Evolutionary conservation across 2,329 filamentous ascomycete species (phyloP).

Genomic region (Sporothrix curviconia): DNA sequence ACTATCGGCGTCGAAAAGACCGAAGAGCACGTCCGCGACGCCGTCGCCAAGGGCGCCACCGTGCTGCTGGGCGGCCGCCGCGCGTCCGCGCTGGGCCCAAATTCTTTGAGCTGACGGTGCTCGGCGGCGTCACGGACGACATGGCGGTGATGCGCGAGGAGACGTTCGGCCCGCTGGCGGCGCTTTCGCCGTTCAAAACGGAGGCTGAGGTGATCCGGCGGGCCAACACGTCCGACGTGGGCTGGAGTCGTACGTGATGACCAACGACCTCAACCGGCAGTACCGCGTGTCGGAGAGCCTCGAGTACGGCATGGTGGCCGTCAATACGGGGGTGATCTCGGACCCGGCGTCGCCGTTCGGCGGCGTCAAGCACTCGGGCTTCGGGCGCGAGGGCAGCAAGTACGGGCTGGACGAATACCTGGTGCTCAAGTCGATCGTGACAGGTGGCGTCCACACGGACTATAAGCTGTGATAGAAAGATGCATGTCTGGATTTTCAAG

Average conservation of each 20-base stretch:
- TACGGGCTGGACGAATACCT: constrained; percentile 74
- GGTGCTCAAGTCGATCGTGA: constrained; percentile 61
- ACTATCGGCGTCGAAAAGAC: constrained; percentile 84
- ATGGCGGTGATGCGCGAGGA: constrained; percentile 85
- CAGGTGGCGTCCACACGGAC: constrained; percentile 51
- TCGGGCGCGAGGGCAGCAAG: constrained; percentile 70
- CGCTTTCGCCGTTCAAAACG: constrained; percentile 78
- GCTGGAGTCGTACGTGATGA: constrained; percentile 92
- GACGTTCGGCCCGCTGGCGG: constrained; percentile 92
- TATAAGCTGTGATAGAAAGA: too few relatives aligned
- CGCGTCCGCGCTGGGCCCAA: constrained; percentile 72
- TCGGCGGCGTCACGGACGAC: constrained; percentile 78
- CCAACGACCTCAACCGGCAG: constrained; percentile 52
- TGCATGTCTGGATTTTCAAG: too few relatives aligned
- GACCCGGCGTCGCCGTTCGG: constrained; percentile 61
- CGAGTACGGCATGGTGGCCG: constrained; percentile 81
- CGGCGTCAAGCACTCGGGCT: constrained; percentile 76
- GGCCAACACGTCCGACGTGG: constrained; percentile 82
- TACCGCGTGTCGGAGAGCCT: constrained; percentile 60
- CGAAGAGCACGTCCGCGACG: constrained; percentile 71
- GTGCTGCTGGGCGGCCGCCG: constrained; percentile 69
- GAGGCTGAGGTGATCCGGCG: constrained; percentile 81
- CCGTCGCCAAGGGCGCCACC: constrained; percentile 67
- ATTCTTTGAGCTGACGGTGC: constrained; percentile 85
- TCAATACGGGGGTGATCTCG: constrained; percentile 66